phyloP scores from a whole-genome alignment of 371 early-diverging fungal species.

The Mucor piriformis region DNA sequence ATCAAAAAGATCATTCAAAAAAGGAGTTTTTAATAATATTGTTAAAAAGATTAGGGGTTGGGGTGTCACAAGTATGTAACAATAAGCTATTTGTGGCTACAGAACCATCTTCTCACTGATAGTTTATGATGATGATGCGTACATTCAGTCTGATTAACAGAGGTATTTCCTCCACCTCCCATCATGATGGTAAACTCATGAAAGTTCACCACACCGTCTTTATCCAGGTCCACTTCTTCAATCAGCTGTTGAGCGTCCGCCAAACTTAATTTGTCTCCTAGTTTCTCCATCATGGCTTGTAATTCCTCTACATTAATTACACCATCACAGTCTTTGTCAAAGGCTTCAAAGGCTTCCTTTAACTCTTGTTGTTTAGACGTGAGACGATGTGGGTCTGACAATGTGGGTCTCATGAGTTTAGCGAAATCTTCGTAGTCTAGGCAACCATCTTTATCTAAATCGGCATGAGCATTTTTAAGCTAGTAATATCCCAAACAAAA shows the following conservation, averaged over 20 bases:
- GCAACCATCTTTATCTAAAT: constrained; percentile 18
- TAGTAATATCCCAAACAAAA: not conserved
- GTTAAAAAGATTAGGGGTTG: too few species aligned
- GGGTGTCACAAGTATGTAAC: too few species aligned
- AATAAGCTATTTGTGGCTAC: constrained; percentile 25
- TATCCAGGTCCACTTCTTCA: constrained; percentile 42
- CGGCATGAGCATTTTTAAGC: constrained; percentile 14
- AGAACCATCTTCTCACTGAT: constrained; percentile 38
- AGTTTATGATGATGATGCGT: constrained; percentile 30
- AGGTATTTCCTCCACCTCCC: constrained; percentile 29
- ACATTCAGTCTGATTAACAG: constrained; percentile 14
- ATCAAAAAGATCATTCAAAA: too few species aligned
- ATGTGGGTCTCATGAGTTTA: constrained; percentile 44
- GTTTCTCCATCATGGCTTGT: constrained; percentile 47
- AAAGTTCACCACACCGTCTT: constrained; percentile 48
- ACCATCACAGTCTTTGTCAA: constrained; percentile 49
- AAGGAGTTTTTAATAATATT: too few species aligned
- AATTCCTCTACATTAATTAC: constrained; percentile 42
- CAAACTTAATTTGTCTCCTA: constrained; percentile 43
- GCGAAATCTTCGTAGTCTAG: constrained; percentile 48
- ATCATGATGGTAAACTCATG: constrained; percentile 48
- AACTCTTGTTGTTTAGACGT: constrained; percentile 44
- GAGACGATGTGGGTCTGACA: constrained; percentile 33
- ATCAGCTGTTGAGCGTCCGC: constrained; percentile 44
- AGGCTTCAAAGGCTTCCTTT: constrained; percentile 48